Evolutionary conservation across 768 basidiomycete genomes (phyloP).

Genomic region (Albatrellus ellisii): DNA sequence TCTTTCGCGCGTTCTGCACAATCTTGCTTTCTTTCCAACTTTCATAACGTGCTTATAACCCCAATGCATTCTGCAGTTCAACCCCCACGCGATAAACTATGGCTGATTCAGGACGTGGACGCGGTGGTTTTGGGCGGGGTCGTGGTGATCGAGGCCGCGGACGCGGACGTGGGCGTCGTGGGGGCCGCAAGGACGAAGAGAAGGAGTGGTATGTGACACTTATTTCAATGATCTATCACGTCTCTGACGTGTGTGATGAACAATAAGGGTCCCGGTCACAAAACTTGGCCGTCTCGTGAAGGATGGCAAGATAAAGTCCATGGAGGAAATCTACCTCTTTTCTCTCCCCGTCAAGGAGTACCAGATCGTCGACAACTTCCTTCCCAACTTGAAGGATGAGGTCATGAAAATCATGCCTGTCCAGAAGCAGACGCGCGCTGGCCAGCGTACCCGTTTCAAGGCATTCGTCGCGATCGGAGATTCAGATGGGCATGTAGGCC

Average conservation of each 20-base stretch:
- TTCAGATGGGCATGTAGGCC: constrained; percentile 95
- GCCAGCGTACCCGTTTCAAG: constrained; percentile 99
- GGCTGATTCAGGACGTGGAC: constrained; percentile 85
- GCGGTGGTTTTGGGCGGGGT: constrained; percentile 84
- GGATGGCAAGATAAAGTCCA: constrained; percentile 99
- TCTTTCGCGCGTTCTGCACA: no score
- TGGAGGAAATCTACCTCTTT: constrained; percentile 99
- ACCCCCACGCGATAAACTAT: constrained; percentile 27
- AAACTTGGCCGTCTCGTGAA: constrained; percentile 98
- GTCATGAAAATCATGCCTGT: constrained; percentile 99
- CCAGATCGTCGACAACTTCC: constrained; percentile 99
- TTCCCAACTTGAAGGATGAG: constrained; percentile 98
- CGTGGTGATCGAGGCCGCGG: constrained; percentile 57
- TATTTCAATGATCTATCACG: background rate
- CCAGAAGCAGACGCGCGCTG: constrained; percentile 99
- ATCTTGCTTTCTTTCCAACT: no score
- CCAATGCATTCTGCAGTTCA: constrained; percentile 19
- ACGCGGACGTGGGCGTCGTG: constrained; percentile 77
- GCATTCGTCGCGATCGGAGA: constrained; percentile 99
- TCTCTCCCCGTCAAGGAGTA: constrained; percentile 98
- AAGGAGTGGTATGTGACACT: constrained; percentile 79
- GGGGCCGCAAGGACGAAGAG: constrained; percentile 98
- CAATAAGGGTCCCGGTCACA: constrained; percentile 84
- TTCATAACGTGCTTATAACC: no score
- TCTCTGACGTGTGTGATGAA: constrained; percentile 4